Conservation (phyloP, 306 rosid genomes). For the Arachis hypogaea region DNA sequence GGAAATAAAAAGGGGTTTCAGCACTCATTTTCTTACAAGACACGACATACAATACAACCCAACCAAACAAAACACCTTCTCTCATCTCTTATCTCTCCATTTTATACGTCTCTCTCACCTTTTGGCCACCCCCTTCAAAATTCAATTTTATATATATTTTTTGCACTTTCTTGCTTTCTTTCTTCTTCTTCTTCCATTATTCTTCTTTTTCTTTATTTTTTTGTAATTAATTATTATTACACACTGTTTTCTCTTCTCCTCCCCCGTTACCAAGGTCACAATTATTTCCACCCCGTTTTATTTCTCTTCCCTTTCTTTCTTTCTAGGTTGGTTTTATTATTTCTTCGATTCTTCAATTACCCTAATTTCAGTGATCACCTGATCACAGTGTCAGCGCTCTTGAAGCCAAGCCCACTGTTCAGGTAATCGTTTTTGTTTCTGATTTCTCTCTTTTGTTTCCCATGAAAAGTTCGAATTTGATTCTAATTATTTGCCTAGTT, state of each 20-base stretch:
- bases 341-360: neutral
- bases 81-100: neutral
- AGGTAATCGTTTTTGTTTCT: neutral
- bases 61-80: neutral
- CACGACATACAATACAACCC: conserved; percentile 17
- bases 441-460: neutral
- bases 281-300: conserved; percentile 12
- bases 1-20: too few species aligned
- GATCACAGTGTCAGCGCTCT: conserved; percentile 34
- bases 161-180: conserved; percentile 3
- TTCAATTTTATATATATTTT: neutral
- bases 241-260: conserved; percentile 7
- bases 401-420: conserved; percentile 23
- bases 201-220: too few species aligned
- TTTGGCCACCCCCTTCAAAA: neutral
- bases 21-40: neutral
- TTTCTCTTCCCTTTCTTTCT: neutral
- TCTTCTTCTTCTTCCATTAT: neutral
- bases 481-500: neutral
- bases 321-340: neutral
- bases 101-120: neutral
- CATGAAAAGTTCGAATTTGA: neutral
- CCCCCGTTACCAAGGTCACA: conserved; percentile 31
- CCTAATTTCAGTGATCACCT: conserved; percentile 13
- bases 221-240: neutral